Percentiles rank a stretch among this genome's conserved stretches.
Conservation (phyloP, 768 basidiomycete species). For the Termitomyces sp. region DNA sequence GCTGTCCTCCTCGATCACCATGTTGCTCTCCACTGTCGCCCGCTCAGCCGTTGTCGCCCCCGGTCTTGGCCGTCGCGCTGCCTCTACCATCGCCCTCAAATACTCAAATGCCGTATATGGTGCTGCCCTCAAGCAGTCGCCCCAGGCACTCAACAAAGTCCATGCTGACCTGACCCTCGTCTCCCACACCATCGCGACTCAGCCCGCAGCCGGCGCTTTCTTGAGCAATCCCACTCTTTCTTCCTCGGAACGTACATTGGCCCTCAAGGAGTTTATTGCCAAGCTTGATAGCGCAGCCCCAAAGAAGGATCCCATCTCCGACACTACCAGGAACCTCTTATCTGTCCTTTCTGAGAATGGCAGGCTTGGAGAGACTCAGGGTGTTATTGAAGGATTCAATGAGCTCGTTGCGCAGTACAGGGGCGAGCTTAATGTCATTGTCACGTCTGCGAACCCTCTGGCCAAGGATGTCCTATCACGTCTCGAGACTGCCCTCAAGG, state of each 20-base stretch:
- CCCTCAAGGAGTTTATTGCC: slow-evolving; percentile 64
- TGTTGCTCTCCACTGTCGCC: slow-evolving; percentile 57
- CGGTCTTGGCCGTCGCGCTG: slow-evolving; percentile 65
- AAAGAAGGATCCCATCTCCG: slow-evolving; percentile 77
- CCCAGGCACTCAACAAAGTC: slow-evolving; percentile 79
- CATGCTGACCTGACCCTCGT: slow-evolving; percentile 79
- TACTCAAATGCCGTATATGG: slow-evolving; percentile 82
- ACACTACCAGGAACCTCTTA: slow-evolving; percentile 91
- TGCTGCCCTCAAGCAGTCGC: slow-evolving; percentile 81
- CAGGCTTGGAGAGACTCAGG: slow-evolving; percentile 76
- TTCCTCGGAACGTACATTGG: slow-evolving; percentile 64
- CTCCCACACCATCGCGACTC: slow-evolving; percentile 62
- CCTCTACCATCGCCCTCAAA: slow-evolving; percentile 74
- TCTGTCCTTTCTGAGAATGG: slow-evolving; percentile 90
- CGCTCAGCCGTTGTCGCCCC: slow-evolving; percentile 46
- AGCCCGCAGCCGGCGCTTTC: slow-evolving; percentile 65
- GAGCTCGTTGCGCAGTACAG: slow-evolving; percentile 84
- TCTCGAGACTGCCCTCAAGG: slow-evolving; percentile 84
- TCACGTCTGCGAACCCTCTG: slow-evolving; percentile 85
- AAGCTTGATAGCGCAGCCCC: slow-evolving; percentile 56
- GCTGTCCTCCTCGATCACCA: slow-evolving; percentile 23
- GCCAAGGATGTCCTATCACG: slow-evolving; percentile 71
- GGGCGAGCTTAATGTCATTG: slow-evolving; percentile 89
- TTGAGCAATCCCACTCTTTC: slow-evolving; percentile 92
- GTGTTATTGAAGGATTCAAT: slow-evolving; percentile 89